Evolutionary conservation across 768 basidiomycete genomes (phyloP).

Genomic region (Dacryopinax spathularia): DNA sequence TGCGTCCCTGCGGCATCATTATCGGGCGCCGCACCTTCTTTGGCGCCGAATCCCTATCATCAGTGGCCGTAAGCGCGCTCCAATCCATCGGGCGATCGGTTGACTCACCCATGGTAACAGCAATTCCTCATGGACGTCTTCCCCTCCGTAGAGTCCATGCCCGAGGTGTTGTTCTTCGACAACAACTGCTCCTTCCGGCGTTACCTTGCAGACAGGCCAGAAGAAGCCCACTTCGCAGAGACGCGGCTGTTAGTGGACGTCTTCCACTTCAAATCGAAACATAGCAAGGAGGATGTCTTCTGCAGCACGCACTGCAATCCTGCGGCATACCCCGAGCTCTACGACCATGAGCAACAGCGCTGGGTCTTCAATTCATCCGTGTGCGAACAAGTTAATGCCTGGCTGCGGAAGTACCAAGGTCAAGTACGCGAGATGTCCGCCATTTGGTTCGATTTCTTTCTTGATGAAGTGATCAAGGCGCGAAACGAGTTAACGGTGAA

Average conservation of each 20-base stretch:
- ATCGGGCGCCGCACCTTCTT: conserved; percentile 20
- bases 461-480: conserved; percentile 26
- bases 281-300: conserved; percentile 13
- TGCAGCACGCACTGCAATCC: conserved; percentile 16
- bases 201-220: too few relatives aligned
- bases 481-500: conserved; percentile 16
- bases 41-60: conserved; percentile 17
- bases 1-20: too few relatives aligned
- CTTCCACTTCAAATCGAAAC: conserved; percentile 17
- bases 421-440: conserved; percentile 22
- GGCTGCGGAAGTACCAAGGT: conserved; percentile 27
- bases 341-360: too few relatives aligned
- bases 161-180: too few relatives aligned
- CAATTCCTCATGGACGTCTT: too few relatives aligned
- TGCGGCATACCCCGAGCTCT: conserved; percentile 7
- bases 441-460: conserved; percentile 25
- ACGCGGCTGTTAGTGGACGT: conserved; percentile 17
- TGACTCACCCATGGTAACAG: too few relatives aligned
- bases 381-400: conserved; percentile 26
- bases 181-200: too few relatives aligned
- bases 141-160: too few relatives aligned
- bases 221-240: conserved; percentile 12
- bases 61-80: too few relatives aligned
- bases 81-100: too few relatives aligned
- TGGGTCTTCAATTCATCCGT: conserved; percentile 28